Base-by-base conservation (phyloP, 768 basidiomycete species). In the Boletus tylopilopsis region DNA sequence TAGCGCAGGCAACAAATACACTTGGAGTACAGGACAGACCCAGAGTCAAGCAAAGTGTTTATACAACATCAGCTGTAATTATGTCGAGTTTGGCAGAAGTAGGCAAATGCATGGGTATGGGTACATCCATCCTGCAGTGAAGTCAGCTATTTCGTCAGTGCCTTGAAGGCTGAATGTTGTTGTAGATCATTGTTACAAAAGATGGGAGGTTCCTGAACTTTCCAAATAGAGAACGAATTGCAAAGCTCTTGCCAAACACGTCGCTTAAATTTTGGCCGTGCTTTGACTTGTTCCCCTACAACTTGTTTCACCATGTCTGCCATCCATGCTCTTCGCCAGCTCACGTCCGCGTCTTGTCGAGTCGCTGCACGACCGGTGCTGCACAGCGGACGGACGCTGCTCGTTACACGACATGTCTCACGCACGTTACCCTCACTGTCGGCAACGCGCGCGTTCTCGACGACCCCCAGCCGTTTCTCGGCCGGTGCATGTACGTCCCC, bases 231-330 rank as follows among this genome's bases (percentile, higher is more conserved):
- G n/a, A n/a, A n/a, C n/a, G n/a, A n/a, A n/a, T n/a, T n/a, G n/a
- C n/a, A 42, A 66, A 56, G 66, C 57, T 53, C 29, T 64, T 59
- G 68, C 64, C 68, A 66, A 69, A 69, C 56, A 69, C 27, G 13
- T 55, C 57, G 54, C 51, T 49, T 56, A 64, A 64, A 64, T 48
- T 66, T 64, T 61, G 57, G 46, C 29, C 4, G n/a, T 44, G 51
- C 47, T 30, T 19, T 49, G n/a, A n/a, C n/a, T n/a, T n/a, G n/a
- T n/a, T n/a, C n/a, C n/a, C n/a, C n/a, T n/a, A n/a, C n/a, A n/a
- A n/a, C n/a, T n/a, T n/a, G n/a, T n/a, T n/a, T n/a, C 35, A 62
- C 48, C 21, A 87, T 87, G 85, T 85, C 84, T 68, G 73, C 79
- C 46, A 55, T 82, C 42, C 82, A 83, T 66, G 69, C 73, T 56